These are phyloP conservation scores for Venturiaceae sp. DNA, from an alignment of 2,329 filamentous ascomycete genomes.

Conservation along the genomic window DNA sequence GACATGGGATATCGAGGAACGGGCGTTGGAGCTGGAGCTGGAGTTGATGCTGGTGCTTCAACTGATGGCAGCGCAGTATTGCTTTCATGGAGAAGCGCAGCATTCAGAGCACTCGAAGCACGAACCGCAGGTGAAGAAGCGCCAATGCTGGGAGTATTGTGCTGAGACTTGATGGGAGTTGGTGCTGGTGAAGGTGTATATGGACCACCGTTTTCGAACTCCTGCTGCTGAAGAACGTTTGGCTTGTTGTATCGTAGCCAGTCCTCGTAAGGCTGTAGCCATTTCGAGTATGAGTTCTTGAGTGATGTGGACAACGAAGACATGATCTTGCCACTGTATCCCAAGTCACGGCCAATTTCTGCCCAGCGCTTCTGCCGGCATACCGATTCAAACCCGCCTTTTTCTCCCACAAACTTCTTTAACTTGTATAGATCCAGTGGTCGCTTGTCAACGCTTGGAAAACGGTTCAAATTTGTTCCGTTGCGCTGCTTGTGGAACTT, in stretches of 20 bases:
- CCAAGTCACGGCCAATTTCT: slow-evolving; percentile 90
- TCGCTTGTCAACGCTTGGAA: slow-evolving; percentile 95
- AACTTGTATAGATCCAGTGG: slow-evolving; percentile 90
- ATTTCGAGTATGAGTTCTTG: slow-evolving; percentile 96
- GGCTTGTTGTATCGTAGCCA: slow-evolving; percentile 87
- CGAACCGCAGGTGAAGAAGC: slow-evolving; percentile 59
- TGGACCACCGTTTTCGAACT: slow-evolving; percentile 86
- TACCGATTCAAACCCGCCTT: slow-evolving; percentile 91
- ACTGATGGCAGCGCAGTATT: slow-evolving; percentile 10
- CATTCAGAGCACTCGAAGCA: slow-evolving; percentile 47
- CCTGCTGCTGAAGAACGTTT: slow-evolving; percentile 90
- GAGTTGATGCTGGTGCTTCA: neutral
- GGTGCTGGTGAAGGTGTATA: slow-evolving; percentile 69
- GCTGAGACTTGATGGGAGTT: slow-evolving; percentile 53
- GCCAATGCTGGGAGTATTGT: slow-evolving; percentile 38
- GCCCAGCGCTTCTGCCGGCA: slow-evolving; percentile 99
- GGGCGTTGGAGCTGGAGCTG: slow-evolving; percentile 19
- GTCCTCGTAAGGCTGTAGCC: slow-evolving; percentile 94
- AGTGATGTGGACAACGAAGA: slow-evolving; percentile 94
- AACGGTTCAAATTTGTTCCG: slow-evolving; percentile 84
- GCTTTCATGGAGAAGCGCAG: slow-evolving; percentile 35
- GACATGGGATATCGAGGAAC: slow-evolving; percentile 44
- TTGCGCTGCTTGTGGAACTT: slow-evolving; percentile 92
- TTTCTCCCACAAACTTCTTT: slow-evolving; percentile 91
- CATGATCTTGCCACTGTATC: slow-evolving; percentile 99